Evolutionary conservation across 2,329 filamentous ascomycete genomes (phyloP), one percentile per base, ranked within the genome.

Genomic region (Leptographium radiaticola): DNA sequence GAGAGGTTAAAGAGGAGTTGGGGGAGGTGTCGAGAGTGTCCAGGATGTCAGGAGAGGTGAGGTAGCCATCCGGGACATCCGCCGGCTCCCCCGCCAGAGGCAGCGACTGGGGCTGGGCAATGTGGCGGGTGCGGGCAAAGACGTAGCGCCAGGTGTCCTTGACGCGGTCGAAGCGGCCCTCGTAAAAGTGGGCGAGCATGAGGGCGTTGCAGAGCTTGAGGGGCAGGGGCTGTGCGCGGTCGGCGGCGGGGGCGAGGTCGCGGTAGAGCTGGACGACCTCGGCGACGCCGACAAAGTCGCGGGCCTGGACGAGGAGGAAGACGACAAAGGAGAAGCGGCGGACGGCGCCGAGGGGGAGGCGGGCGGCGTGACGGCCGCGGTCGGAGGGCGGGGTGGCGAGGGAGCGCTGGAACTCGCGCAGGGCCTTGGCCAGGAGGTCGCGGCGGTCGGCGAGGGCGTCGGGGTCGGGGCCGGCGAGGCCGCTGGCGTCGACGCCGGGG

Each of bases 101-200:
- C 38, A 53, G 53, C 2, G 51, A n/a, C n/a, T 53, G 52, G 2
- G 71, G 65, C 11, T 62, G 69, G 30, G 63, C 73, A 46, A 71
- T 67, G 40, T 70, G 67, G 53, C 74, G 68, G 1, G 76, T 78
- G 56, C 75, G 74, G 6, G 71, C 61, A 54, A 84, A 74, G 2
- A 81, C 75, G 31, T 83, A 65, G 1, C 76, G 60, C 88, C 89
- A 95, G 51, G 79, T 81, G 47, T 75, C 67, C 57, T 80, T 75
- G 20, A 91, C 81, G 51, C 79, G 74, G 6, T 76, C 70, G 59
- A 80, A 76, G 25, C 82, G 73, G 42, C 72, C 68, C 18, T 82
- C 76, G 51, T 74, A 70, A 45, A 80, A 69, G 62, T 86, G 77
- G 0, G 80, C 75, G 25, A 75, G 70, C 84, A 95, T 90, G 55